These are phyloP conservation scores for Mucor irregularis DNA, from an alignment of 371 early-diverging fungal genomes.

Conservation along the genomic window DNA sequence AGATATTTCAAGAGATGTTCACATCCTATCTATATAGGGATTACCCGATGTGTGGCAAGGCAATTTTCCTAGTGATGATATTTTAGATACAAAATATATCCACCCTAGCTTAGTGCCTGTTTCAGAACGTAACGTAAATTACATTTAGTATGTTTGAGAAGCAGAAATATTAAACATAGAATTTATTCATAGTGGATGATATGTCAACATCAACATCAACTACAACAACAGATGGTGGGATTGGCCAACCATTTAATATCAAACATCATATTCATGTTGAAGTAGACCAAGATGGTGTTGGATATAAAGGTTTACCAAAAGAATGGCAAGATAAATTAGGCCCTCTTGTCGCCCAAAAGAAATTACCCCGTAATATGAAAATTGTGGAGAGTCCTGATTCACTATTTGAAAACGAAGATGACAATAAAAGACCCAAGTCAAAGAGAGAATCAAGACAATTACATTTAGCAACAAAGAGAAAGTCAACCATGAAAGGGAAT, in stretches of 20 bases:
- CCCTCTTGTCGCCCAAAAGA: not conserved
- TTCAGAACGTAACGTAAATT: not conserved
- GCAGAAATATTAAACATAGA: not conserved
- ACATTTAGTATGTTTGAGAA: not conserved
- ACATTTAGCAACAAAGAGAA: not conserved
- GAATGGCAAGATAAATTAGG: constrained; percentile 41
- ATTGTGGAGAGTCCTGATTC: constrained; percentile 7
- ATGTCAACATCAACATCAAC: not conserved
- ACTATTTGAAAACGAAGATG: not conserved
- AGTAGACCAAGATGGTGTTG: constrained; percentile 34
- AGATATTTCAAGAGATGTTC: too few species aligned
- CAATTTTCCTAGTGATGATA: constrained; percentile 53
- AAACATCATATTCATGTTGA: constrained; percentile 55
- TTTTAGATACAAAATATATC: constrained; percentile 52
- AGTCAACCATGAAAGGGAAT: not conserved
- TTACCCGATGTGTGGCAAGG: constrained; percentile 60
- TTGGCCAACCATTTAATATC: constrained; percentile 55
- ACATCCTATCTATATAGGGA: too few species aligned
- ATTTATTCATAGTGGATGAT: not conserved
- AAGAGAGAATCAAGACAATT: not conserved
- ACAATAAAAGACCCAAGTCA: not conserved
- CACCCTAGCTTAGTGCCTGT: constrained; percentile 55
- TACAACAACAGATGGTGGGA: constrained; percentile 20
- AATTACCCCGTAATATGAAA: constrained; percentile 10
- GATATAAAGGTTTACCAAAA: constrained; percentile 44